Base-by-base conservation (phyloP, 73 alveolate species). In the Stentor coeruleus region DNA sequence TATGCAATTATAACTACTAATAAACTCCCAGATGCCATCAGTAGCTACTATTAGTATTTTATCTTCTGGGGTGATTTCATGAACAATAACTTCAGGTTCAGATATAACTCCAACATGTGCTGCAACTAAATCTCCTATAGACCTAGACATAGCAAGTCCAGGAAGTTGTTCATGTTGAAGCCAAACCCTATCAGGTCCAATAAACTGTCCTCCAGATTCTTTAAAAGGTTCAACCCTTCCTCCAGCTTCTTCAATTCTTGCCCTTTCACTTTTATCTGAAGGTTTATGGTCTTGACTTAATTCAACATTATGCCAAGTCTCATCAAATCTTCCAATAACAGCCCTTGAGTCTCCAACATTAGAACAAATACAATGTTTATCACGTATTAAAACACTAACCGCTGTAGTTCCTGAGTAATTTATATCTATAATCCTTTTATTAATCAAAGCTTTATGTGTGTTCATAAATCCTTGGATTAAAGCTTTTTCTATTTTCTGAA, bases 121-220 rank as follows among this genome's bases (percentile, higher is more conserved):
- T 26, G 98, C 99, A 35, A 93, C 87, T 72, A 81, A 59, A 84
- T 97, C 99, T 36, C 99, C 99, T 58, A 97, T 90, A 49, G 98
- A 92, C 77, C 99, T 90, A 58, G 98, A 90, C 99, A 97, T 97
- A 3, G 99, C 99, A 11, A 97, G 86, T 30, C 99, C 99, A 11
- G 99, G 97, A 66, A 81, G 76, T 49, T 92, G 89, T 60, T 84
- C 96, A 59, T 88, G 58, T 77, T 81, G 89, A 55, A 92, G 81
- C 96, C 96, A 92, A 36, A 92, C 97, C 73, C 97, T 74, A 60
- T 77, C 82, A 41, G 97, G 97, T n/a, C 97, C 97, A 82, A 90
- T 81, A 14, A 88, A 88, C 39, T 60, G 82, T 15, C 92, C 93
- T 82, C 88, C 84, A 31, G 74, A 49, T 58, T 87, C 97, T 73